Evolutionary conservation across 768 basidiomycete species (phyloP).

Genomic region (Boletus rubropictus): DNA sequence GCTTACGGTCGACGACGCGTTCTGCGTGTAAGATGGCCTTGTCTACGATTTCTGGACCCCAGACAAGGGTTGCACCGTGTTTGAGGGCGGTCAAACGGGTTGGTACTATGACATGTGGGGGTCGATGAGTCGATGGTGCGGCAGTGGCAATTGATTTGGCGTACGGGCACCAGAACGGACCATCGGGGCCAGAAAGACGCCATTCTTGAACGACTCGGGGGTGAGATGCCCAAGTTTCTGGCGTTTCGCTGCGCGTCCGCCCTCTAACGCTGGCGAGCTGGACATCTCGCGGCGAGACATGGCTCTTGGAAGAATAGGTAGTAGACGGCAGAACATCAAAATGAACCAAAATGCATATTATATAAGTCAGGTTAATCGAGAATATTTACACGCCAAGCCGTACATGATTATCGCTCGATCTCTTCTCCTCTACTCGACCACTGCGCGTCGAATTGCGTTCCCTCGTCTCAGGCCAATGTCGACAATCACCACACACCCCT

Average conservation of each 20-base stretch:
- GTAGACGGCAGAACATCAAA: neutral
- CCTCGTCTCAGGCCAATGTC: conserved; percentile 16
- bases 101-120: conserved; percentile 50
- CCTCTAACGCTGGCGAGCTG: conserved; percentile 23
- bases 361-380: too few relatives aligned
- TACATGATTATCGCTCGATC: conserved; percentile 1
- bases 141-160: conserved; percentile 26
- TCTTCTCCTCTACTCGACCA: neutral
- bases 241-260: conserved; percentile 42
- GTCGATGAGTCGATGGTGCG: conserved; percentile 5
- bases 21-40: conserved; percentile 87
- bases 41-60: conserved; percentile 96
- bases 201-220: conserved; percentile 75
- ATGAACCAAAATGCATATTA: too few relatives aligned
- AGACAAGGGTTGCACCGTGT: conserved; percentile 89
- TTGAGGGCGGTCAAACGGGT: conserved; percentile 83
- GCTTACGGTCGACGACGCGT: conserved; percentile 81
- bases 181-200: conserved; percentile 97
- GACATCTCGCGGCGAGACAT: conserved; percentile 52
- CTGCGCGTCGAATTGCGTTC: neutral
- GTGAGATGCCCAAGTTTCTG: conserved; percentile 55
- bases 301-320: neutral
- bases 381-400: too few relatives aligned
- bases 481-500: conserved; percentile 35
- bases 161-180: conserved; percentile 86